Percentiles rank a stretch among this genome's conserved stretches.
These are phyloP conservation scores for Akanthomyces muscarius DNA, from an alignment of 2,329 filamentous ascomycete genomes.

Conservation along the genomic window DNA sequence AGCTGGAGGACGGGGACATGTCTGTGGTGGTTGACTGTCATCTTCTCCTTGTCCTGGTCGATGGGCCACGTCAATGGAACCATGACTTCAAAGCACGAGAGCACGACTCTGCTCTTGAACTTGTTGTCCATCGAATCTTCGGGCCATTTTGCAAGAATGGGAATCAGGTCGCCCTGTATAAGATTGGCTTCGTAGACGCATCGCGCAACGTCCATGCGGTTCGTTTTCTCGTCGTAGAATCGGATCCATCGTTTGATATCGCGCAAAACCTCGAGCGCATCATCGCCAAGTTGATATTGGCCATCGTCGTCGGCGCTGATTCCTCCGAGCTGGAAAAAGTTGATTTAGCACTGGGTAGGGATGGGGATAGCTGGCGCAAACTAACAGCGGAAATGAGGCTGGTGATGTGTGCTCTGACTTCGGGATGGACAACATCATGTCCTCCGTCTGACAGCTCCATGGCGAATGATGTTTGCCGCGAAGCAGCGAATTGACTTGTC, in stretches of 20 bases:
- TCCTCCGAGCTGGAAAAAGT: conserved; percentile 67
- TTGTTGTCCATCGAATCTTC: conserved; percentile 68
- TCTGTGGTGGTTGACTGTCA: conserved; percentile 89
- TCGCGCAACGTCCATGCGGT: conserved; percentile 90
- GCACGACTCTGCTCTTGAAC: conserved; percentile 71
- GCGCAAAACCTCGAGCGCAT: conserved; percentile 84
- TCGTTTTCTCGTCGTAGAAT: conserved; percentile 88
- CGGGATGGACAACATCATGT: conserved; percentile 72
- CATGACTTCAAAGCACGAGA: conserved; percentile 85
- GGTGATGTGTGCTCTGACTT: conserved; percentile 89
- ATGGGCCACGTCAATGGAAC: conserved; percentile 93
- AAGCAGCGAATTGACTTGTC: not conserved
- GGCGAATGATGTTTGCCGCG: conserved; percentile 15
- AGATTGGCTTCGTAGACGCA: conserved; percentile 89
- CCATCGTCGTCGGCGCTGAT: conserved; percentile 74
- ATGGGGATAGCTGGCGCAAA: conserved; percentile 23
- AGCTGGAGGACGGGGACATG: conserved; percentile 87
- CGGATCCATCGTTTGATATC: conserved; percentile 95
- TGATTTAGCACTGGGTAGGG: conserved; percentile 18
- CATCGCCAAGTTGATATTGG: conserved; percentile 85
- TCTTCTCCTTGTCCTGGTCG: conserved; percentile 70
- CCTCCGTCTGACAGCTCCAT: conserved; percentile 54
- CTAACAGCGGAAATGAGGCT: conserved; percentile 89
- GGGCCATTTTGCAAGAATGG: conserved; percentile 81
- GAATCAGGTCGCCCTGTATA: conserved; percentile 83